phyloP scores from a whole-genome alignment of 768 basidiomycete genomes.

The Candolleomyces efflorescens region DNA sequence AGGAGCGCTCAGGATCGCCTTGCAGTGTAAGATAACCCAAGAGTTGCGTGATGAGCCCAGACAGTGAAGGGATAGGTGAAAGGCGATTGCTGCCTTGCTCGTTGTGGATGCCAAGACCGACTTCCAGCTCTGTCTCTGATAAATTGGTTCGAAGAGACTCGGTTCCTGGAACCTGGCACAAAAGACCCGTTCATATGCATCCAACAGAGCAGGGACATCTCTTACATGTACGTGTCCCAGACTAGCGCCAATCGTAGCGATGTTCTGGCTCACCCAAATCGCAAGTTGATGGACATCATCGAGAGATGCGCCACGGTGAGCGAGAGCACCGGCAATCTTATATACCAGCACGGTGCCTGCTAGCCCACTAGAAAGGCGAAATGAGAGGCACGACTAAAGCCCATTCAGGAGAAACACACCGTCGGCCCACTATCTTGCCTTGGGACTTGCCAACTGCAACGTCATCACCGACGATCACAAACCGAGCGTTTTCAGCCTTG shows the following conservation, averaged over 20 bases:
- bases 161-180: conserved; percentile 73
- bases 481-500: conserved; percentile 62
- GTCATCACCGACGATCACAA: conserved; percentile 86
- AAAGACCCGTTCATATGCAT: not conserved
- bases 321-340: conserved; percentile 86
- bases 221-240: conserved; percentile 85
- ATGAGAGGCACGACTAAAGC: not conserved
- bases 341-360: conserved; percentile 83
- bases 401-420: conserved; percentile 32
- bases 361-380: conserved; percentile 51
- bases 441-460: conserved; percentile 81
- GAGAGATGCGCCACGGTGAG: conserved; percentile 60
- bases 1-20: conserved; percentile 72
- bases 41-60: conserved; percentile 64
- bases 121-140: conserved; percentile 66
- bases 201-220: not conserved
- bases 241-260: conserved; percentile 83
- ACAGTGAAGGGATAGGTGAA: conserved; percentile 68
- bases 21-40: conserved; percentile 69
- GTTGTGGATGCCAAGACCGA: conserved; percentile 91
- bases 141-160: conserved; percentile 53
- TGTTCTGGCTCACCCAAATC: conserved; percentile 56
- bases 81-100: conserved; percentile 71
- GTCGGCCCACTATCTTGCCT: conserved; percentile 80
- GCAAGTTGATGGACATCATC: conserved; percentile 66